phyloP scores from a whole-genome alignment of 139 green algal species.

The Chlorella sp. region DNA sequence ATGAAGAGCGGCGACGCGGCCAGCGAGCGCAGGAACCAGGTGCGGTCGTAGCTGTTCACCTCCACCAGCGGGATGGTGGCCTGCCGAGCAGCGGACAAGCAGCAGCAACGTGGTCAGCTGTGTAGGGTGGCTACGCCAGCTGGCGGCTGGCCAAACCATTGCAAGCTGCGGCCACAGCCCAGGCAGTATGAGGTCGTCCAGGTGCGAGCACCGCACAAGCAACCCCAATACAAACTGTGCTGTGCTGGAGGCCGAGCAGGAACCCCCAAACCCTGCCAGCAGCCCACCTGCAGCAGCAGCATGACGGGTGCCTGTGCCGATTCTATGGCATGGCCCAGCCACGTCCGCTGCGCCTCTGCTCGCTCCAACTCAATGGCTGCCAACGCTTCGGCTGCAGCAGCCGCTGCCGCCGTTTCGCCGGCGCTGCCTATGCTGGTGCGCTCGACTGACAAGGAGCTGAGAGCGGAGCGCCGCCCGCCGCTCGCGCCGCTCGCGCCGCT shows the following conservation, averaged over 20 bases:
- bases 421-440: too few relatives aligned
- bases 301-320: conserved; percentile 21
- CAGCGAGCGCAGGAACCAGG: conserved; percentile 68
- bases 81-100: conserved; percentile 21
- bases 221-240: too few relatives aligned
- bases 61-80: conserved; percentile 59
- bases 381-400: neutral
- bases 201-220: too few relatives aligned
- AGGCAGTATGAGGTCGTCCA: too few relatives aligned
- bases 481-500: neutral
- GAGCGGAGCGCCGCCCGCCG: too few relatives aligned
- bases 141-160: too few relatives aligned
- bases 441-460: too few relatives aligned
- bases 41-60: conserved; percentile 58
- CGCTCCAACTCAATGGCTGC: neutral
- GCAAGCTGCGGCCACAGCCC: too few relatives aligned
- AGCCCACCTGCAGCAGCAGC: conserved; percentile 21
- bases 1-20: conserved; percentile 53
- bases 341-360: neutral
- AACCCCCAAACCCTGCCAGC: neutral
- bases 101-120: too few relatives aligned
- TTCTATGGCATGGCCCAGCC: neutral
- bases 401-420: neutral
- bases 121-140: too few relatives aligned
- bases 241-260: too few relatives aligned